Percentiles rank a stretch among this genome's conserved stretches.
phyloP scores from a whole-genome alignment of 2,329 filamentous ascomycete genomes.

The Sporothrix pseudoabietina region DNA sequence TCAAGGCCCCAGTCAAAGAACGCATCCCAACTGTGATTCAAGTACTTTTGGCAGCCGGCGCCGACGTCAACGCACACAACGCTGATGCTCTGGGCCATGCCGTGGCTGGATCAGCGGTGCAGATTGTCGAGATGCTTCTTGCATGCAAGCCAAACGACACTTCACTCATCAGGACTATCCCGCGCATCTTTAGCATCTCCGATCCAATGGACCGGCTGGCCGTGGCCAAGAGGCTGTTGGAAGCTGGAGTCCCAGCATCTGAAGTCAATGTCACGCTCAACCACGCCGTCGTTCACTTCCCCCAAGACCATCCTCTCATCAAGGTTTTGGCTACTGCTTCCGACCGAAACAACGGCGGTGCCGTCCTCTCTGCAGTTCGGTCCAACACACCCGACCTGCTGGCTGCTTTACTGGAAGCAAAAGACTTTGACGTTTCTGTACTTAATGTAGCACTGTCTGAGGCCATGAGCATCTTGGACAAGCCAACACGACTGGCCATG shows the following conservation, averaged over 20 bases:
- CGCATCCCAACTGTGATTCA: constrained; percentile 50
- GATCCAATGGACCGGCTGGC: constrained; percentile 55
- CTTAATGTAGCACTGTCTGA: constrained; percentile 49
- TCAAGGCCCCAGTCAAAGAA: constrained; percentile 44
- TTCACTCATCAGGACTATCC: constrained; percentile 54
- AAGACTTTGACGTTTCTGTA: constrained; percentile 44
- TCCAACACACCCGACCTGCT: constrained; percentile 51
- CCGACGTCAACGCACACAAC: constrained; percentile 57
- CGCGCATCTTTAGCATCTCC: constrained; percentile 54
- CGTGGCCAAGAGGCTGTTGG: constrained; percentile 54
- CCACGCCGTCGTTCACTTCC: constrained; percentile 52
- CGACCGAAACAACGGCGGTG: constrained; percentile 55
- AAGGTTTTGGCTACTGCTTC: constrained; percentile 50
- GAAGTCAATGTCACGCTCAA: constrained; percentile 57
- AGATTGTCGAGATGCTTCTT: constrained; percentile 55
- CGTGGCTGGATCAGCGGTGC: constrained; percentile 49
- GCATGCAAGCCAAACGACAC: constrained; percentile 45
- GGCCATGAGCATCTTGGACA: constrained; percentile 48
- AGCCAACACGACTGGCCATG: constrained; percentile 46
- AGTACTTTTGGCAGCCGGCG: constrained; percentile 53
- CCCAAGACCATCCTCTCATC: constrained; percentile 54
- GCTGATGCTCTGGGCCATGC: constrained; percentile 55
- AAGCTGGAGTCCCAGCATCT: constrained; percentile 50
- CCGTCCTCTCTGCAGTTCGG: constrained; percentile 50
- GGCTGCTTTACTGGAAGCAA: constrained; percentile 47